A percentile compares a stretch with the other conserved stretches of the same genome.
Evolutionary conservation across 108 stramenopile species (phyloP).

Genomic region (Aureococcus anophagefferens): DNA sequence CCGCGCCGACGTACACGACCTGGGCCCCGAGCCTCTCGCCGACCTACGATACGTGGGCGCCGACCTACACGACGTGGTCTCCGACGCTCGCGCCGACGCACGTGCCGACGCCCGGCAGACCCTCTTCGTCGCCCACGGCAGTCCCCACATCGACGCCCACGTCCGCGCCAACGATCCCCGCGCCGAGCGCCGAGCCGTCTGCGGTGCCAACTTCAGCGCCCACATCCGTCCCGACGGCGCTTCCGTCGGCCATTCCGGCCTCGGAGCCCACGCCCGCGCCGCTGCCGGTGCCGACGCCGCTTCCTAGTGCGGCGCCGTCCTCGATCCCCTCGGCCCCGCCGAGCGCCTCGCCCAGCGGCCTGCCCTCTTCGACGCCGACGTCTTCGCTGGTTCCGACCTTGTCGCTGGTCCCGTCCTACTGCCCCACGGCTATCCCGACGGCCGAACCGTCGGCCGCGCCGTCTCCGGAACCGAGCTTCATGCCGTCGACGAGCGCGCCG

Average conservation of each 20-base stretch:
- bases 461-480: neutral
- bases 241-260: neutral
- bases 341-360: neutral
- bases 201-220: neutral
- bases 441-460: neutral
- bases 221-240: neutral
- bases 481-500: neutral
- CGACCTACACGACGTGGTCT: no score
- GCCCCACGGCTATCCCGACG: neutral
- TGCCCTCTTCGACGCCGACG: neutral
- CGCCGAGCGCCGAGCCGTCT: neutral
- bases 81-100: no score
- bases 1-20: no score
- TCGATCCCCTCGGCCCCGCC: neutral
- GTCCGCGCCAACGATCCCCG: neutral
- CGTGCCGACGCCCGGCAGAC: no score
- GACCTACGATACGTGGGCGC: neutral
- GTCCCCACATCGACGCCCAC: neutral
- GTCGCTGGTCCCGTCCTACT: neutral
- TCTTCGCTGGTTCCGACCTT: no score
- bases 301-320: neutral
- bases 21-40: no score
- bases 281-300: neutral
- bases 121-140: neutral
- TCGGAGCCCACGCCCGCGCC: neutral